Evolutionary conservation across 164 flowering plant species (phyloP), one percentile per base, ranked within the genome.

Genomic region (Vitis amurensis): DNA sequence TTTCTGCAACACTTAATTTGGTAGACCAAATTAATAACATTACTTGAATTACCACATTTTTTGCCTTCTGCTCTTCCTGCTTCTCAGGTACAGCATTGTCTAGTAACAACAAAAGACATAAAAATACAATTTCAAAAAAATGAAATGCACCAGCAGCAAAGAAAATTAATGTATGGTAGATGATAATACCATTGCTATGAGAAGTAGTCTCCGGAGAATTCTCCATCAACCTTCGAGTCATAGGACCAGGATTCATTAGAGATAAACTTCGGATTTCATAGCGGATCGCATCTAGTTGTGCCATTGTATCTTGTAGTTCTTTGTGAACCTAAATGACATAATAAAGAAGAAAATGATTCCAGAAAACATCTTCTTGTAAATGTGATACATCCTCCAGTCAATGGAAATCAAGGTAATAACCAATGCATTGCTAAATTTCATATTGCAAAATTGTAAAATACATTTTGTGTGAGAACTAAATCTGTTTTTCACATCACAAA

Each of bases 241-340:
- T 2, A 17, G 95, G 93, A 73, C 88, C 89, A 68, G 98, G 91
- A 80, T 88, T 89, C 82, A 91, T 71, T 44, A 90, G 47, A 17
- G 97, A 93, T 51, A 89, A 49, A 70, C 90, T 85, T 62, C 97
- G 79, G 55, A 93, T 74, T 82, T 93, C 98, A 81, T 90, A 81
- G 50, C 94, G 91, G 59, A 95, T 95, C 29, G 97, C 98, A 19
- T 90, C 97, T 47, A 95, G 70, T 67, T 95, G 96, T 48, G 92
- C 91, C 78, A 89, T 81, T 55, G 93, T 80, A 37, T 95, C 99
- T 77, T 89, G 92, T 61, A 95, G 85, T 75, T 95, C 99, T 82
- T 93, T 93, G 73, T 91, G 93, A 37, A 95, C 97, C 99, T 94
- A 64, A 12, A 77, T 53, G 50, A 29, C 14, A 69, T 52, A 49